Conservation (phyloP, 495 filamentous ascomycete species). For the Penicillium simplicissimum region DNA sequence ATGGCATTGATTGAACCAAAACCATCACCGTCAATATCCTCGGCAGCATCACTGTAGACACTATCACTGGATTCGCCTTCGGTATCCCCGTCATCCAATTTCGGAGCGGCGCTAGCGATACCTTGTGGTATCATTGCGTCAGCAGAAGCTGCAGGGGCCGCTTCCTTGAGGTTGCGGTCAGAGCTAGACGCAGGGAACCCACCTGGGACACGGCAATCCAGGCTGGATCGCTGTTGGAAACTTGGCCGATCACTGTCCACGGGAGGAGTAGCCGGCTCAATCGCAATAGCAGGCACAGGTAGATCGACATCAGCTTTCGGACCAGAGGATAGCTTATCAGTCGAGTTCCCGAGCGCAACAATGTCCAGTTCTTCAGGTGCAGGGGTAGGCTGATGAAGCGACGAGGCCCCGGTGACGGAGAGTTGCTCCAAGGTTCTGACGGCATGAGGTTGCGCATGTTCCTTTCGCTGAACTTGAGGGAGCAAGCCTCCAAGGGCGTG, state of each 20-base stretch:
- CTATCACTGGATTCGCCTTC: constrained; percentile 61
- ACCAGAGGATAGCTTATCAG: constrained; percentile 6
- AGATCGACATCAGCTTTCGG: constrained; percentile 16
- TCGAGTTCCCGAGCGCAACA: neutral
- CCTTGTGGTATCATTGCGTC: constrained; percentile 11
- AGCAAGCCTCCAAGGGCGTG: constrained; percentile 62
- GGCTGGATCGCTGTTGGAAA: constrained; percentile 12
- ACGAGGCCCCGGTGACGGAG: constrained; percentile 11
- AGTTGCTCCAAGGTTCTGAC: constrained; percentile 20
- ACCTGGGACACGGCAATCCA: constrained; percentile 37
- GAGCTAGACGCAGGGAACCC: constrained; percentile 37
- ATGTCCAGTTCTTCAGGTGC: neutral
- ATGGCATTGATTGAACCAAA: constrained; percentile 86
- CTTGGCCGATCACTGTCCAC: constrained; percentile 15
- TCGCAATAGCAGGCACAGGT: constrained; percentile 47
- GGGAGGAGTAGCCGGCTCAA: constrained; percentile 30
- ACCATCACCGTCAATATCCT: constrained; percentile 73
- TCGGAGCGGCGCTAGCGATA: constrained; percentile 16
- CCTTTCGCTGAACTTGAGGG: constrained; percentile 25
- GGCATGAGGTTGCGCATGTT: constrained; percentile 2
- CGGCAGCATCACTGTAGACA: constrained; percentile 86
- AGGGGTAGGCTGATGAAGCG: neutral
- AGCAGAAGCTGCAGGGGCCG: neutral
- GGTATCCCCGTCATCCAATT: constrained; percentile 31
- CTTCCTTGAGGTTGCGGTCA: constrained; percentile 23